Percentiles rank a stretch among this genome's conserved stretches.
Conservation (phyloP, 2,329 filamentous ascomycete species). For the Leptographium radiaticola region DNA sequence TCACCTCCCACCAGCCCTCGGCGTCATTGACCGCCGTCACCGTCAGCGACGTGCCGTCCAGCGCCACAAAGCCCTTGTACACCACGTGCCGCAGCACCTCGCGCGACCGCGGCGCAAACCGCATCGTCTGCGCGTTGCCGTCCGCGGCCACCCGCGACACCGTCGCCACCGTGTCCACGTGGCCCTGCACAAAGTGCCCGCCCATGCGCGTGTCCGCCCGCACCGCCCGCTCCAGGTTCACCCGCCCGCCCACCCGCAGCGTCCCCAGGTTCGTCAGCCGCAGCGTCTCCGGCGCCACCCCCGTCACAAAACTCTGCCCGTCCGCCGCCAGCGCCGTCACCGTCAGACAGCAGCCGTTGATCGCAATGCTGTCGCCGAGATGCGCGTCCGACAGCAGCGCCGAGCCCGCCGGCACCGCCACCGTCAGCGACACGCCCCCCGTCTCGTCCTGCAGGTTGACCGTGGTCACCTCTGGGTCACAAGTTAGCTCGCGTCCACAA, state of each 20-base stretch:
- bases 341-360: constrained; percentile 94
- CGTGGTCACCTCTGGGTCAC: constrained; percentile 57
- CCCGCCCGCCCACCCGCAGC: constrained; percentile 49
- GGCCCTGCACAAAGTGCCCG: constrained; percentile 94
- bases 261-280: constrained; percentile 88
- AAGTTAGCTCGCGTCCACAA: constrained; percentile 13
- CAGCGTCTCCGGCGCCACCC: constrained; percentile 88
- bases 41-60: constrained; percentile 91
- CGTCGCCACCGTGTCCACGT: constrained; percentile 80
- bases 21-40: constrained; percentile 74
- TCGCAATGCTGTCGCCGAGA: constrained; percentile 82
- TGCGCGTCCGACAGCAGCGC: constrained; percentile 72
- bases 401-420: constrained; percentile 52
- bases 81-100: constrained; percentile 72
- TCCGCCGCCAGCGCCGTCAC: constrained; percentile 46
- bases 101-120: constrained; percentile 57
- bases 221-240: constrained; percentile 92
- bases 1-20: constrained; percentile 79
- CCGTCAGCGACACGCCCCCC: constrained; percentile 82
- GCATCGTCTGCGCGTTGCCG: constrained; percentile 80
- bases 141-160: constrained; percentile 64
- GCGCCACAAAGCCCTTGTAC: constrained; percentile 88
- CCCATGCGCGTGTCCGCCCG: constrained; percentile 90
- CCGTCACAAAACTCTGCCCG: constrained; percentile 59
- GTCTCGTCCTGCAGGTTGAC: constrained; percentile 71